phyloP scores from a whole-genome alignment of 2,329 filamentous ascomycete genomes.

The Fonsecaea monophora region DNA sequence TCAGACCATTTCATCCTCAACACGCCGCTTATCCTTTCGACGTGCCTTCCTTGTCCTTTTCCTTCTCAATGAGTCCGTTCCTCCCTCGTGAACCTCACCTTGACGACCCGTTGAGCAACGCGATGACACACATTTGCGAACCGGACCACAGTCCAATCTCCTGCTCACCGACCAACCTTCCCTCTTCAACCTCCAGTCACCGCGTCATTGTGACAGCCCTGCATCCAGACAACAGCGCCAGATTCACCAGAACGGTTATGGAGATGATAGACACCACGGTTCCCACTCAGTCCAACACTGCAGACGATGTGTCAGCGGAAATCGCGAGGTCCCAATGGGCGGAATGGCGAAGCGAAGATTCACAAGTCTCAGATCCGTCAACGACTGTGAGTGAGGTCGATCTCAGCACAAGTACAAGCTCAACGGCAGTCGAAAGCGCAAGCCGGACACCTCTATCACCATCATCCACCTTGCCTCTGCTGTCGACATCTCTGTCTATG shows the following conservation, averaged over 20 bases:
- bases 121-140: neutral
- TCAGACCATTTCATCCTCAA: neutral
- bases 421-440: neutral
- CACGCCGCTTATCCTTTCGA: neutral
- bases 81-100: neutral
- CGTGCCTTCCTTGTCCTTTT: neutral
- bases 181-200: neutral
- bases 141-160: neutral
- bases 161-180: neutral
- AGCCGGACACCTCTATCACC: neutral
- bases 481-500: neutral
- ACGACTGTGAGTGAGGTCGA: conserved; percentile 1
- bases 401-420: neutral
- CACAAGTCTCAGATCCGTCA: neutral
- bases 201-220: neutral
- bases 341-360: neutral
- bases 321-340: neutral
- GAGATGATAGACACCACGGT: conserved; percentile 2
- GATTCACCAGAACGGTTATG: neutral
- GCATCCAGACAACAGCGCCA: neutral
- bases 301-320: neutral
- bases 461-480: neutral
- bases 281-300: neutral
- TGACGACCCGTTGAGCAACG: neutral
- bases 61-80: no score